Base-by-base conservation (phyloP, 2,329 filamentous ascomycete species). In the Aspergillus floridensis region DNA sequence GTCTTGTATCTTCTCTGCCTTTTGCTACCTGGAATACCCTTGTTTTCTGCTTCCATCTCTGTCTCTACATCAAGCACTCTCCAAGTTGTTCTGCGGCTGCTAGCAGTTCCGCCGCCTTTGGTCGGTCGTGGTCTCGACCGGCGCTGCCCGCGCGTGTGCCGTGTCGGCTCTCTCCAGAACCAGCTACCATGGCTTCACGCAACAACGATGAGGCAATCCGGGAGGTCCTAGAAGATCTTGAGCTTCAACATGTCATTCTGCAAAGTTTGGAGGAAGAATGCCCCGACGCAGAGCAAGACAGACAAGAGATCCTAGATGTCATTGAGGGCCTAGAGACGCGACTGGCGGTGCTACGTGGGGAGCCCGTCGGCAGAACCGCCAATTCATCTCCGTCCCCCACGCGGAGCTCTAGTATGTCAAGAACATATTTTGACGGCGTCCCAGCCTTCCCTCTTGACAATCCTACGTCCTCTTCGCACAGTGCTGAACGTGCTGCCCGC, bases 221-320 rank as follows among this genome's bases (percentile, higher is more conserved):
- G 59, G 67, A 69, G 14, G 24, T 75, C 31, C 21, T 68, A 26
- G 73, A 74, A 16, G 73, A 75, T 21, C 56, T 75, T n/a, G 63
- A 74, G 21, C 56, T 74, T 2, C 65, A 74, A 22, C 61, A 68
- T 50, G 68, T 69, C 24, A 71, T 76, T 35, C 58, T 72, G 5
- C 60, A 71, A 46, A 73, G 72, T 41, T 62, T 74, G 38, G 56
- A 69, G 5, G 63, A 68, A 31, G 60, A 63, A 41, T 65, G 66
- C 16, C 70, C 72, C 2, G 62, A 63, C 52, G 69, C 66, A 2
- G n/a, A 60, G 31, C 68, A 63, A 48, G 65, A 69, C 32, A 68
- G 59, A 24, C 59, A 65, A 44, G 73, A 75, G 31, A 65, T 71
- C n/a, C 19, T 65, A 16, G 62, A 66, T 5, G 62, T 52, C 19